Percentiles rank a stretch among this genome's conserved stretches.
Evolutionary conservation across 148 eudicot genomes (phyloP).

Genomic region (Salicornia ramosissima): DNA sequence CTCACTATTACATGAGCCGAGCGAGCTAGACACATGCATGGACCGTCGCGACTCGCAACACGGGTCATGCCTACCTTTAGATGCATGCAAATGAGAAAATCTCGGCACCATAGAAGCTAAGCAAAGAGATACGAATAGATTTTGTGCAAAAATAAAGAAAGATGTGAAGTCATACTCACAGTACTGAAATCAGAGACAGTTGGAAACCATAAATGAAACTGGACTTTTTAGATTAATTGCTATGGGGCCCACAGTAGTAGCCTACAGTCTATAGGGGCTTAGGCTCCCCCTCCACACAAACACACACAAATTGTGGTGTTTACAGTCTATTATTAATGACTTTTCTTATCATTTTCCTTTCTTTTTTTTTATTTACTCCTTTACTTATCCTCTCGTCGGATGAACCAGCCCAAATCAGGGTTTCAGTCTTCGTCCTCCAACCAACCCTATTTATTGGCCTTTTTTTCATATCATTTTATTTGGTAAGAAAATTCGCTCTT

Average conservation of each 20-base stretch:
- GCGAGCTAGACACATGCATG: too few relatives aligned
- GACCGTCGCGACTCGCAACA: too few relatives aligned
- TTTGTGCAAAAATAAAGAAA: neutral
- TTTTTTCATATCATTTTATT: neutral
- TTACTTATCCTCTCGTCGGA: neutral
- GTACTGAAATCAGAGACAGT: constrained; percentile 1
- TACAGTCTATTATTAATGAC: neutral
- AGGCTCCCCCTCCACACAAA: neutral
- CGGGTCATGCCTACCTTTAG: too few relatives aligned
- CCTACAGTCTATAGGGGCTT: neutral
- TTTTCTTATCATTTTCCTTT: neutral
- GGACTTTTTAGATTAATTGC: constrained; percentile 17
- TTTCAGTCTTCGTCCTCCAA: constrained; percentile 5
- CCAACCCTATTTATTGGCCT: constrained; percentile 16
- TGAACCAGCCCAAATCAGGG: neutral
- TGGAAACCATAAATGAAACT: constrained; percentile 7
- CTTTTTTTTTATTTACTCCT: neutral
- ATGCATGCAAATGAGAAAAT: neutral
- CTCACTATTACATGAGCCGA: too few relatives aligned
- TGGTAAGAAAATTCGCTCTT: too few relatives aligned
- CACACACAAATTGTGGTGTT: neutral
- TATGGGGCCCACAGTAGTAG: neutral
- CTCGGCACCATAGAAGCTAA: neutral
- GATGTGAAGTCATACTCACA: neutral
- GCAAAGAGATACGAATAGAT: neutral